Base-by-base conservation (phyloP, 2,329 filamentous ascomycete genomes). In the Botrytis fragariae region DNA sequence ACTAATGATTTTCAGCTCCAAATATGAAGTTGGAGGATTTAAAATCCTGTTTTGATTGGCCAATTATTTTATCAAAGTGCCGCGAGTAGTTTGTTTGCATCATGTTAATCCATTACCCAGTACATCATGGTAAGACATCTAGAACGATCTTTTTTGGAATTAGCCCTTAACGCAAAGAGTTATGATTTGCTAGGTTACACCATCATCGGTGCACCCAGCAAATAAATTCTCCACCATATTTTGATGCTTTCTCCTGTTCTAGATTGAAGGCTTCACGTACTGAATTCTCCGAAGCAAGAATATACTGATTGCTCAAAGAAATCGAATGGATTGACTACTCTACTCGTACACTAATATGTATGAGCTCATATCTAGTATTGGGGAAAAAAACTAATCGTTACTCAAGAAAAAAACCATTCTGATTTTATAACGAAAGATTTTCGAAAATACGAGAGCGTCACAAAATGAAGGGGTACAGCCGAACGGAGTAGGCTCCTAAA, bases 71-170 rank as follows among this genome's bases (percentile, higher is more conserved):
- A 39, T 22, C 12, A 61, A 61, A 60, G 32, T 60, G 32, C 29
- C 57, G 57, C 57, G 29, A 35, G 29, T 60, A 60, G 57, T 35
- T 25, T 45, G 42, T 48, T 35, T 45, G 63, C 42, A 48, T 62
- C 60, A 62, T 62, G 35, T 62, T 62, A 57, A 57, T 29, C 51
- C 51, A 14, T 57, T 57, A 57, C 51, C 51, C 51, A 57, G 51
- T 57, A 9, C 51, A 57, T n/a, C 44, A 54, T 67, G 45, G 35
- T 54, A 67, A 67, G 64, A 67, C 64, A 67, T 67, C 64, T 54
- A 54, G 64, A 67, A 39, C 64, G 64, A 67, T 54, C 64, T 51
- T 37, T 67, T 67, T 54, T n/a, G 8, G 32, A n/a, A 67, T 67
- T 35, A 48, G 45, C 22, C 32, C 32, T 51, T 64, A 22, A 22